phyloP scores from a whole-genome alignment of 2,329 filamentous ascomycete species.

The Chlorencoelia australis region DNA sequence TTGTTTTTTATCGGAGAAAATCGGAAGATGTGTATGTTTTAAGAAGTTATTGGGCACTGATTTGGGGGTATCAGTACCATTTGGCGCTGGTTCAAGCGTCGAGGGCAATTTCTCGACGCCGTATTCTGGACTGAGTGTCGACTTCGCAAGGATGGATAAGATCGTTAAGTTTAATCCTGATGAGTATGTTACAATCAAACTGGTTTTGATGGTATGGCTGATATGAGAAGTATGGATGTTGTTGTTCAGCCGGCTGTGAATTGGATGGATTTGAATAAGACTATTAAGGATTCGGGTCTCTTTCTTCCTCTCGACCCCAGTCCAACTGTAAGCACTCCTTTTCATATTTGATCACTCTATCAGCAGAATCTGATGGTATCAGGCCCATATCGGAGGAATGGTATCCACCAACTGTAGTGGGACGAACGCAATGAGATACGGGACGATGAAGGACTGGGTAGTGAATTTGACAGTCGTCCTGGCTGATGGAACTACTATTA shows the following conservation, averaged over 20 bases:
- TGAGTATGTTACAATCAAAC: conserved; percentile 34
- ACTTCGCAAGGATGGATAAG: conserved; percentile 78
- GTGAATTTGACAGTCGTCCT: conserved; percentile 73
- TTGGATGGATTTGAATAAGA: conserved; percentile 77
- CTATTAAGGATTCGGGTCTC: conserved; percentile 56
- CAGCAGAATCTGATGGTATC: neutral
- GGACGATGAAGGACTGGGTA: conserved; percentile 83
- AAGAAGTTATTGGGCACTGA: neutral
- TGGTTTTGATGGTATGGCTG: neutral
- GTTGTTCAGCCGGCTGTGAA: conserved; percentile 81
- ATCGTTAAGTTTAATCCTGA: conserved; percentile 70
- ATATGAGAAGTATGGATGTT: conserved; percentile 54
- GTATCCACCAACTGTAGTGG: conserved; percentile 68
- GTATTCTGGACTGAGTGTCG: conserved; percentile 75
- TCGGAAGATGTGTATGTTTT: neutral
- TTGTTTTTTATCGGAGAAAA: conserved; percentile 55
- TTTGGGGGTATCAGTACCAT: neutral
- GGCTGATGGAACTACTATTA: conserved; percentile 67
- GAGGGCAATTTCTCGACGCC: conserved; percentile 86
- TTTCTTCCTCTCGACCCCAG: conserved; percentile 82
- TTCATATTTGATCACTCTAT: too few relatives aligned
- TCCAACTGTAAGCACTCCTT: conserved; percentile 33
- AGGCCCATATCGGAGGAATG: conserved; percentile 71
- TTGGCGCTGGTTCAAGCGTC: conserved; percentile 3
- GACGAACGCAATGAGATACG: conserved; percentile 71